Base-by-base conservation (phyloP, 2,329 filamentous ascomycete genomes). In the Monilinia fructigena region DNA sequence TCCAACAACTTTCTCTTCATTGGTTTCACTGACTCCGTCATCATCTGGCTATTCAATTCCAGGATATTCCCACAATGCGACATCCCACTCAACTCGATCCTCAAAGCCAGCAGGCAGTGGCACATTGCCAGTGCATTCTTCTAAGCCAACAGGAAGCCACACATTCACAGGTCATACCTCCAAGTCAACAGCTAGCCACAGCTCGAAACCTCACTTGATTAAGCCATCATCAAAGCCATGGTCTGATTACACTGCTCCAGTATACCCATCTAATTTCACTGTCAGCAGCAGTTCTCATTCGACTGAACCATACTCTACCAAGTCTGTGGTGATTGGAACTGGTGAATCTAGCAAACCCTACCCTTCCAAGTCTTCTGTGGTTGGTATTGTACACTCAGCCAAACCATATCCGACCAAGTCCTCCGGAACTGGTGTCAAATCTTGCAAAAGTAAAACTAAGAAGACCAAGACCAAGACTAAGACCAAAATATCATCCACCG, bases 381-480 rank as follows among this genome's bases (percentile, higher is more conserved):
- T 23, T 11, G 47, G 47, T 48, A 56, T 35, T 26, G 54, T n/a
- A 26, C 26, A 14, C 31, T 56, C 55, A 1, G 48, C 42, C 4
- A 31, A 59, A 10, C 56, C 56, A 35, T 28, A n/a, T 23, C 16
- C 61, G 18, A 55, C 26, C 38, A 63, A 63, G 20, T 31, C 48
- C 6, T 28, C 53, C 16, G 52, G 50, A 56, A 63, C 52, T 5
- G 40, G 61, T 28, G 31, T 52, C 14, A 38, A 38, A 16, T 52
- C 45, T 52, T 55, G 50, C 50, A 47, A 47, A 40, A 20, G 38
- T 18, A 42, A 18, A 45, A 56, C 31, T 1, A 64, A 64, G 40
- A 35, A 48, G 28, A 71, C 74, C 18, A 35, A 48, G 28, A 71
- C 74, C 18, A 45, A n/a, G 26, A 73, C 71, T n/a, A 67, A 65